Conservation (phyloP, 176 grass and related monocot species). For the Raddia guianensis region DNA sequence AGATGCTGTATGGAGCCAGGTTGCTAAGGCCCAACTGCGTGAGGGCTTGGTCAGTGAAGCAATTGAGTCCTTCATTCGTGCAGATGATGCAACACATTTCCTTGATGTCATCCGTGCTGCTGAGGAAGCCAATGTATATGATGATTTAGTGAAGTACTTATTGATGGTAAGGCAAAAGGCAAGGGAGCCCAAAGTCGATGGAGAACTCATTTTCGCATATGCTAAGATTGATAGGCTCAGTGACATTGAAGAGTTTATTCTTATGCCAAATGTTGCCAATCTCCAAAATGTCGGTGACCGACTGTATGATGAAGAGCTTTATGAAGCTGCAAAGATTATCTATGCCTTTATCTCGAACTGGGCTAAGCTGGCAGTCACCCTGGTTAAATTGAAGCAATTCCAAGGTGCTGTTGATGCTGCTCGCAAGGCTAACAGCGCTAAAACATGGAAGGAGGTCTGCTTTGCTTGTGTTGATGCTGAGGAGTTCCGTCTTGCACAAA, state of each 20-base stretch:
- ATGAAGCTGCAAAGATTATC: constrained; percentile 99
- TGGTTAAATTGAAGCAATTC: constrained; percentile 94
- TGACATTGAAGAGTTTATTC: constrained; percentile 98
- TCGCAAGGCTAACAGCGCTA: constrained; percentile 93
- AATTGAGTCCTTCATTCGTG: constrained; percentile 97
- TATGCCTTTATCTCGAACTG: constrained; percentile 98
- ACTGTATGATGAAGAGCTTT: constrained; percentile 87
- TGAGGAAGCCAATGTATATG: constrained; percentile 77
- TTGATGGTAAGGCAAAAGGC: constrained; percentile 92
- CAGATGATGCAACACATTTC: constrained; percentile 87
- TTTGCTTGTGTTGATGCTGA: constrained; percentile 98
- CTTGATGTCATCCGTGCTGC: constrained; percentile 85
- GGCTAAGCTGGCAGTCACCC: constrained; percentile 90
- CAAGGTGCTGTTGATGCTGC: constrained; percentile 98
- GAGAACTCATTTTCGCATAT: constrained; percentile 95
- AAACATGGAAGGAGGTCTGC: constrained; percentile 97
- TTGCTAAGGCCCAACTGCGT: constrained; percentile 93
- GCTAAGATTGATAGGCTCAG: constrained; percentile 90
- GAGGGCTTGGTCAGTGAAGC: constrained; percentile 93
- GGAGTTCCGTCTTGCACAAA: constrained; percentile 94
- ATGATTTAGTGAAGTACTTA: constrained; percentile 84
- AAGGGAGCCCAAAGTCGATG: constrained; percentile 79
- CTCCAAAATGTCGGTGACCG: constrained; percentile 95
- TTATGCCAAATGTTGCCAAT: constrained; percentile 99
- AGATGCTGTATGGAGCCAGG: constrained; percentile 98